phyloP scores from a whole-genome alignment of 2,329 filamentous ascomycete genomes.

The Apiospora hydei region DNA sequence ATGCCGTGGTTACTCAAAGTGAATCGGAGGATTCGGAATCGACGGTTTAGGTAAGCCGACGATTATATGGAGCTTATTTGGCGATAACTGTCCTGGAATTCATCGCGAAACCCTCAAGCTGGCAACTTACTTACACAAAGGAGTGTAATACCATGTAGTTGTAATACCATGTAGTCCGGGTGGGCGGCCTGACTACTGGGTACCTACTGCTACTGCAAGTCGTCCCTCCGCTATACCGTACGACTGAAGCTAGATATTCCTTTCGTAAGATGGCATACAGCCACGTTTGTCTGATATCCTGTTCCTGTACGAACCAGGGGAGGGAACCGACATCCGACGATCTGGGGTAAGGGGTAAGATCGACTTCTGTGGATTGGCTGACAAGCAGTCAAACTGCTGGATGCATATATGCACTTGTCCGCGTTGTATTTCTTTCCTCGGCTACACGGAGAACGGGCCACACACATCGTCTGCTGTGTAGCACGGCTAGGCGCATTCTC shows the following conservation, averaged over 20 bases:
- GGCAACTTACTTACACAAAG: too few species aligned
- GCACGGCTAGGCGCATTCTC: neutral
- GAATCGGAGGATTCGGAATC: too few species aligned
- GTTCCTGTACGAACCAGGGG: neutral
- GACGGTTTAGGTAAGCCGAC: too few species aligned
- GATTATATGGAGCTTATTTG: too few species aligned
- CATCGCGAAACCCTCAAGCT: too few species aligned
- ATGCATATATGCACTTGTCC: neutral
- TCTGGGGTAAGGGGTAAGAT: constrained; percentile 17
- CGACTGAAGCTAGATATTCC: neutral
- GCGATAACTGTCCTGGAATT: too few species aligned
- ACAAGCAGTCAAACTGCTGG: neutral
- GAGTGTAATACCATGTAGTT: too few species aligned
- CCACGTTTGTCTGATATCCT: neutral
- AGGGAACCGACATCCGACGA: neutral
- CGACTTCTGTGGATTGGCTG: neutral
- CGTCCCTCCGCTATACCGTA: neutral
- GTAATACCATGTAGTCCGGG: too few species aligned
- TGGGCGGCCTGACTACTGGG: too few species aligned
- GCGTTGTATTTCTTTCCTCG: neutral
- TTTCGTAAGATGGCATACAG: neutral
- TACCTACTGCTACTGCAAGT: too few species aligned
- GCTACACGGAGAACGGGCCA: neutral
- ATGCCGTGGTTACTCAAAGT: too few species aligned
- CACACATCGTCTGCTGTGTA: neutral